Percentiles rank a stretch among this genome's conserved stretches.
These are phyloP conservation scores for Penicillium bialowiezense DNA, from an alignment of 495 filamentous ascomycete species.

Conservation along the genomic window DNA sequence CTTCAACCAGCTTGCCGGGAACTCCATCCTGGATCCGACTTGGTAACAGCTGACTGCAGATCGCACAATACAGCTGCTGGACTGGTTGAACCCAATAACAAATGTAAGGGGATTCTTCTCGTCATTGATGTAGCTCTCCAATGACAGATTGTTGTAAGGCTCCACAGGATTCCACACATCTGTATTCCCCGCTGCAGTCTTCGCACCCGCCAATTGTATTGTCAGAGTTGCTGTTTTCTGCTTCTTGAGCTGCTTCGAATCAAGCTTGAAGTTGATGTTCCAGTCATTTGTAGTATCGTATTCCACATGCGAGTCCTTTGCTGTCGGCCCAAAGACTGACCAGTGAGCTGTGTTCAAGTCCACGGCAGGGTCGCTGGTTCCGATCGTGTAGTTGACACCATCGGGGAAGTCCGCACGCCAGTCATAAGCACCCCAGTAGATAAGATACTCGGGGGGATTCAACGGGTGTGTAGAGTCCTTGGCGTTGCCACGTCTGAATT, in stretches of 20 bases:
- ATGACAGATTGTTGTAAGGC: slow-evolving; percentile 42
- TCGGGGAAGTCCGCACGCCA: slow-evolving; percentile 51
- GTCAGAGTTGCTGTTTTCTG: slow-evolving; percentile 46
- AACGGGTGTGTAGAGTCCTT: slow-evolving; percentile 42
- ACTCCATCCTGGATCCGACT: slow-evolving; percentile 49
- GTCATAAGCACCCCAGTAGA: slow-evolving; percentile 56
- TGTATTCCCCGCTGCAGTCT: slow-evolving; percentile 55
- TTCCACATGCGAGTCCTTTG: slow-evolving; percentile 36
- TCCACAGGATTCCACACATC: slow-evolving; percentile 49
- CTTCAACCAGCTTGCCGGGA: slow-evolving; percentile 39
- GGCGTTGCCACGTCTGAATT: slow-evolving; percentile 51
- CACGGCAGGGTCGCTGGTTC: slow-evolving; percentile 36
- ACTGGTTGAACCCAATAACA: slow-evolving; percentile 29
- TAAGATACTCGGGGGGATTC: slow-evolving; percentile 47
- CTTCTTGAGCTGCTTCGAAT: slow-evolving; percentile 19
- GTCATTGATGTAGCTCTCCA: slow-evolving; percentile 31
- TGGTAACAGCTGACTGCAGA: slow-evolving; percentile 58
- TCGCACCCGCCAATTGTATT: slow-evolving; percentile 54
- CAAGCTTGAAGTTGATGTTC: slow-evolving; percentile 50
- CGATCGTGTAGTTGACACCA: slow-evolving; percentile 50
- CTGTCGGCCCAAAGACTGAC: slow-evolving; percentile 50
- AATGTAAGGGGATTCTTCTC: slow-evolving; percentile 22
- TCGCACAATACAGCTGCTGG: slow-evolving; percentile 51
- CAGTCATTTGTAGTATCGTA: slow-evolving; percentile 45
- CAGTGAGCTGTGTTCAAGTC: slow-evolving; percentile 57